Base-by-base conservation (phyloP, 305 asterid genomes). In the Fraxinus ornus region DNA sequence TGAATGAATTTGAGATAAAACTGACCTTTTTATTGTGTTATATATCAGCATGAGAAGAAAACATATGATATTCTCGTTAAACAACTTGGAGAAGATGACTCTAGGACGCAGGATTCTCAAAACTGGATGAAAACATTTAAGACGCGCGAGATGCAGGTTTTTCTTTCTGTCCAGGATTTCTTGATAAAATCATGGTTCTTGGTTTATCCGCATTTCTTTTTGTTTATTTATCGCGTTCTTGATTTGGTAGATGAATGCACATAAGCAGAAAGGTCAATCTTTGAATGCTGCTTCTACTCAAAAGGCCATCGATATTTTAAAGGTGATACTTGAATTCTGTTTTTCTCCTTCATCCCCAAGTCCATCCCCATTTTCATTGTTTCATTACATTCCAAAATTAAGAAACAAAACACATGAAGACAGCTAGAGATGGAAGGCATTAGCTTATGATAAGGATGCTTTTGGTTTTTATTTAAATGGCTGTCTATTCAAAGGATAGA, bases 1-100 rank as follows among this genome's bases (percentile, higher is more conserved):
- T 55, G 44, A 41, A 36, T 30, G 73, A 26, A 57, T 37, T 15
- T 76, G 33, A 72, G 80, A 81, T 83, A 52, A 75, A 13, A 72
- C 70, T 4, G 7, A 12, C 78, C 22, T 37, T 77, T 33, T 30
- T 39, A 64, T 55, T 79, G 68, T 19, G 84, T 75, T n/a, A 32
- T 80, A n/a, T 86, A 86, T 76, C 94, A 95, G 98, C 97, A 95
- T 88, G 99, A 97, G 82, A 91, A 91, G 94, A 94, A 89, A 88
- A 97, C 98, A 57, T 92, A 93, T 30, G 98, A 94, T 86, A 93
- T 97, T 89, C 98, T 97, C 72, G 93, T 94, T 77, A 93, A 93
- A 83, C 97, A 93, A 91, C 97, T 94, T 55, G 99, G 99, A 39
- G 97, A 94, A 91, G 98, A 97, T 9, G 97, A 97, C 86, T 89